Evolutionary conservation across 2,329 filamentous ascomycete genomes (phyloP), one percentile per base, ranked within the genome.

Genomic region (Alternaria conjuncta): DNA sequence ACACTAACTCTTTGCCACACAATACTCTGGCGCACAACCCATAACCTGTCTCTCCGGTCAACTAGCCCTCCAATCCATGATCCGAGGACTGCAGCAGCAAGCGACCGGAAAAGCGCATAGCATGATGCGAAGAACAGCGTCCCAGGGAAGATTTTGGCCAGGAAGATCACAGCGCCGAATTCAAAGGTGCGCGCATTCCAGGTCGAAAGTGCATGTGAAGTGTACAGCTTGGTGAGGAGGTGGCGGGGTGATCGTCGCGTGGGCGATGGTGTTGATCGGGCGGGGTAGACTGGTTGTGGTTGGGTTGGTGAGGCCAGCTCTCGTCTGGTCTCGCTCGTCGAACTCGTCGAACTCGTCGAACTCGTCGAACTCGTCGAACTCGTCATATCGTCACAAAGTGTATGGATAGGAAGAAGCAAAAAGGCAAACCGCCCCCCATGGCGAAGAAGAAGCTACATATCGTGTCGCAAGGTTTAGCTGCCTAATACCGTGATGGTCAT

Each of bases 61-160:
- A 93, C 86, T 43, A 83, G 83, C 2, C 74, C 71, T 2, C 91
- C 91, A 6, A 93, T 76, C 49, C 81, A 81, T 12, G 87, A 86
- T 0, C 89, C 86, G 7, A 92, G 79, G 0, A 88, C 26, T 5
- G 90, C 85, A 0, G 88, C 89, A 0, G 87, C 82, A 0, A 83
- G 78, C 6, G 86, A 84, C 21, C 91, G 86, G 6, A 85, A 81
- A 7, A 93, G 79, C 0, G 90, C 90, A 71, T 93, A 93, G n/a
- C 90, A 79, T 0, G 90, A 92, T 60, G 89, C 84, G 36, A 88
- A 90, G 21, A 91, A 82, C 21, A 93, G 80, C 0, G 89, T 92
- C 1, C 82, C 70, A 0, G 83, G 83, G 53, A 80, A 84, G 30
- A 84, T 81, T 5, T 74, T 67, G 3, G 82, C 82, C 1, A 85